A percentile compares a stretch with the other conserved stretches of the same genome.
Conservation (phyloP, 768 basidiomycete species). For the Coprinellus micaceus region DNA sequence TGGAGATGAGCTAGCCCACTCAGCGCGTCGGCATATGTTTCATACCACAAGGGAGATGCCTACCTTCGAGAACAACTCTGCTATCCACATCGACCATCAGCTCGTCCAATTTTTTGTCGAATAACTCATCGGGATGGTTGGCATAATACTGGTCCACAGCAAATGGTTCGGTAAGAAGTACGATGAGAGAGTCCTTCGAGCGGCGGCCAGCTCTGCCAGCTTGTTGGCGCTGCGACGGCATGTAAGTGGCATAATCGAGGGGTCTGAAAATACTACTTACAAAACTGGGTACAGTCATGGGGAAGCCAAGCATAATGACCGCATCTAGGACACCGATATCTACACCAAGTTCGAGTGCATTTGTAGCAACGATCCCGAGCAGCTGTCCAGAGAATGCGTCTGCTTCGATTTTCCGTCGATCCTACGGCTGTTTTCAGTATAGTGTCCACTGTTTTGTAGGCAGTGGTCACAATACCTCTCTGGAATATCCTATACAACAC, state of each 20-base stretch:
- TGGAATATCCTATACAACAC: conserved; percentile 62
- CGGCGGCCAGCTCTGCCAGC: conserved; percentile 83
- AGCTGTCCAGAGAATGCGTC: conserved; percentile 84
- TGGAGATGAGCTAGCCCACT: conserved; percentile 67
- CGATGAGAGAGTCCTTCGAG: conserved; percentile 71
- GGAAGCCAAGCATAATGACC: conserved; percentile 87
- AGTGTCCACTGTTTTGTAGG: background rate
- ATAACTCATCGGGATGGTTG: conserved; percentile 65
- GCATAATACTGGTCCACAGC: conserved; percentile 77
- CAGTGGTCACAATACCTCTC: conserved; percentile 43
- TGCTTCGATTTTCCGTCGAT: conserved; percentile 77
- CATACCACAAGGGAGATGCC: background rate
- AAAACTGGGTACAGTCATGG: conserved; percentile 74
- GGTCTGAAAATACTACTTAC: conserved; percentile 36
- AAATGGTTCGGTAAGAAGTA: conserved; percentile 65
- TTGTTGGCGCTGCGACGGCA: conserved; percentile 68
- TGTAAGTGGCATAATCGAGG: background rate
- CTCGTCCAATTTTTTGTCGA: conserved; percentile 56
- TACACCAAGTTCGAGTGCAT: conserved; percentile 88
- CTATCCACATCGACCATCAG: conserved; percentile 72
- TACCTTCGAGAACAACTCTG: conserved; percentile 67
- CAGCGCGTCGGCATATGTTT: too few relatives aligned
- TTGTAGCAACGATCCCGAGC: conserved; percentile 85
- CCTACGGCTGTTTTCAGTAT: conserved; percentile 36
- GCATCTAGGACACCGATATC: conserved; percentile 88